Conservation (phyloP, 495 filamentous ascomycete genomes). For the Talaromyces thailandensis region DNA sequence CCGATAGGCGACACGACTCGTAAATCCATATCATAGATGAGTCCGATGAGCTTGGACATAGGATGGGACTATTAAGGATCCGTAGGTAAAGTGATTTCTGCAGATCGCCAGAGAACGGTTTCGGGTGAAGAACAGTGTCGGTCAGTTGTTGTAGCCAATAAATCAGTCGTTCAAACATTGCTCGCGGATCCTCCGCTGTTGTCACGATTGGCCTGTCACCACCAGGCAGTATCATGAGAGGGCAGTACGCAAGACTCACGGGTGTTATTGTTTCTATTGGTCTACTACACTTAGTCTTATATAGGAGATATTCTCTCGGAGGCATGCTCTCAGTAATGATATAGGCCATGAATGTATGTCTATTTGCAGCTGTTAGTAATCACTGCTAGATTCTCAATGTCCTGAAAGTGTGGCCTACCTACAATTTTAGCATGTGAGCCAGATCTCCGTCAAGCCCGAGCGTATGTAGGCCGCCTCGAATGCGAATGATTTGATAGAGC, state of each 20-base stretch:
- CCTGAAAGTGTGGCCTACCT: neutral
- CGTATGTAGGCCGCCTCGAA: neutral
- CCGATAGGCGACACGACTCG: neutral
- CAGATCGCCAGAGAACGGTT: neutral
- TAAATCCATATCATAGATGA: neutral
- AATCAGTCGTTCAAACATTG: neutral
- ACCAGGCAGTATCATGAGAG: neutral
- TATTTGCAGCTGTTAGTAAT: neutral
- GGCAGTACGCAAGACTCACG: neutral
- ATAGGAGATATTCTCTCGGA: neutral
- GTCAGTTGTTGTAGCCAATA: neutral
- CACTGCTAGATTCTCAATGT: neutral
- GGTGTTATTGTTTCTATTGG: neutral
- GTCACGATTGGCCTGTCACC: neutral
- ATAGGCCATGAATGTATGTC: neutral
- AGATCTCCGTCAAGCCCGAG: neutral
- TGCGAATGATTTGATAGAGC: neutral
- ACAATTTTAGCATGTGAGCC: neutral
- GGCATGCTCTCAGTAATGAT: neutral
- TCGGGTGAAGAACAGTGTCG: neutral
- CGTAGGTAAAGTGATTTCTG: neutral
- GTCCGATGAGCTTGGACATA: neutral
- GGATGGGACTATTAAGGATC: neutral
- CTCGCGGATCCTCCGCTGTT: neutral
- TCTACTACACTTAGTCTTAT: neutral